Conservation (phyloP, 805 yeast genomes). For the Candida silvatica region DNA sequence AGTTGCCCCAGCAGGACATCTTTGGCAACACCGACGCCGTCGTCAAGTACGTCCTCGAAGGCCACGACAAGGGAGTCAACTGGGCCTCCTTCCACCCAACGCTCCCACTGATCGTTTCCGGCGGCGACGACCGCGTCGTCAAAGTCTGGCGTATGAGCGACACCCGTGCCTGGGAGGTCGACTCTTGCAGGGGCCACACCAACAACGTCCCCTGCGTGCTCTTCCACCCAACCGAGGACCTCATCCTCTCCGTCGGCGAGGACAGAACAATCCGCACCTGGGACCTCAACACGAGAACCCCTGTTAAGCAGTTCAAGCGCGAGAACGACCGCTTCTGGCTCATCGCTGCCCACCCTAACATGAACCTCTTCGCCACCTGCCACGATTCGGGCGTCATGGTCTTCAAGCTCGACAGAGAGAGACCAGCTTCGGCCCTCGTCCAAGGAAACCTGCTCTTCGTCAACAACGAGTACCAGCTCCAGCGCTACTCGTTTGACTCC, state of each 20-base stretch:
- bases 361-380: conserved; percentile 91
- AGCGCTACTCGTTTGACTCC: conserved; percentile 60
- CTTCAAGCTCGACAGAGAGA: conserved; percentile 93
- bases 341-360: conserved; percentile 77
- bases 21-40: conserved; percentile 92
- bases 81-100: conserved; percentile 99
- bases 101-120: conserved; percentile 87
- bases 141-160: conserved; percentile 82
- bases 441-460: conserved; percentile 72
- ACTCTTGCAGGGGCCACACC: conserved; percentile 96
- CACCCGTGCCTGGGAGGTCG: conserved; percentile 98
- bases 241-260: conserved; percentile 89
- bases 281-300: conserved; percentile 92
- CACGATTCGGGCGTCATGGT: conserved; percentile 98
- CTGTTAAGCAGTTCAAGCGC: conserved; percentile 89
- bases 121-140: conserved; percentile 92
- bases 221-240: conserved; percentile 90
- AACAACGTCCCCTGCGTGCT: conserved; percentile 82
- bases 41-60: conserved; percentile 92
- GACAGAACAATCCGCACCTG: conserved; percentile 95
- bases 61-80: conserved; percentile 97
- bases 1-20: conserved; percentile 79
- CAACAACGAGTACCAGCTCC: conserved; percentile 81
- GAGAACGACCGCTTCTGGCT: conserved; percentile 95
- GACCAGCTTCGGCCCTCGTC: conserved; percentile 77